Evolutionary conservation across 768 basidiomycete species (phyloP), one percentile per base, ranked within the genome.

Genomic region (Amanita rimosa): DNA sequence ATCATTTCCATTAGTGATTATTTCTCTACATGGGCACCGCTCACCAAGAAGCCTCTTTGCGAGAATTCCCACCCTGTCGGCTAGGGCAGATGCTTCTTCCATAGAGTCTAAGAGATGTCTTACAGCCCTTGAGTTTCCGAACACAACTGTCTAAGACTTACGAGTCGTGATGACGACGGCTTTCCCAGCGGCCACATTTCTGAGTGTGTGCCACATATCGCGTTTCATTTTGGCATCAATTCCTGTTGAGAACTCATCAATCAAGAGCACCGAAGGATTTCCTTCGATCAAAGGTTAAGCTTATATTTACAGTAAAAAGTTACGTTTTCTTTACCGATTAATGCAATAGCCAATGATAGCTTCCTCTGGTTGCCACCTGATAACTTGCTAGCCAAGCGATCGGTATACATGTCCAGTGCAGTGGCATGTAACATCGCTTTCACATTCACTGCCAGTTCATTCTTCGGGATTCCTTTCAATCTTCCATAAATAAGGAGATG

Each of bases 171-270:
- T 78, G 29, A 85, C 68, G 6, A 85, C 74, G 3, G 81, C 81
- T 57, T 87, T 86, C 13, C 80, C 83, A 2, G 70, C 65, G 0
- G 81, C 74, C 4, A 85, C 79, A 22, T 71, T 74, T 48, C 80
- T 68, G 48, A 89, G 67, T 0, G 83, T 86, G 13, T 67, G 65
- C 87, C 87, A 89, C 81, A 89, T 86, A 26, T 88, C 83, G 31
- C 87, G 69, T 62, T 88, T 89, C 71, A 81, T 87, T 62, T 80
- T 85, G 6, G 85, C 82, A 58, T 88, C 87, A 42, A 89, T 78
- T 4, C 87, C 87, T 2, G 85, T 86, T 5, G 83, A 86, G 60
- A 86, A 89, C 58, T 89, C 85, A 52, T 90, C 87, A 40, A 90
- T 87, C 17, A 89, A 72, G 2, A 89, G 67, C 3, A 88, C 86